Evolutionary conservation across 1,139 yeast genomes (phyloP), one percentile per base, ranked within the genome.

Genomic region (Candida sp.): DNA sequence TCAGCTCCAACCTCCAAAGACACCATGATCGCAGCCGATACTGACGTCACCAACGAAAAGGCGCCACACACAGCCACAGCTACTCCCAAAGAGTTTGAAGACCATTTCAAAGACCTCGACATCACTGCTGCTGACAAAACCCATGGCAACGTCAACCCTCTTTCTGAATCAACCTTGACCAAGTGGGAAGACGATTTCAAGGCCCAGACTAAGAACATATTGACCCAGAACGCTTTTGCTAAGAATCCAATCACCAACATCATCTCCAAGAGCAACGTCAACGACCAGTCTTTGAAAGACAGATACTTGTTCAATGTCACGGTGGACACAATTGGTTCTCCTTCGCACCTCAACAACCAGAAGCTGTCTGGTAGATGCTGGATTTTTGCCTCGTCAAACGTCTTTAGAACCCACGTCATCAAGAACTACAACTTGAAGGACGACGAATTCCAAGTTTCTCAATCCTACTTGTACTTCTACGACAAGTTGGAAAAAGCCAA

Each of bases 381-480:
- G 96, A 77, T 90, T 58, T 90, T 90, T 68, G 96, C 96, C 7
- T 81, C 94, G 1, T 83, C 90, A 50, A 90, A 90, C 60, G 80
- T 87, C 48, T 71, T 90, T 60, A 77, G 96, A 60, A 67, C 87
- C 46, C 79, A 78, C 49, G 82, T 88, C 44, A 85, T 87, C 67
- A 74, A 80, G 59, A 80, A 81, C 64, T 80, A 85, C 67, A 84
- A 86, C 61, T 69, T 90, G 61, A 82, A 85, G 59, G 86, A 85
- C 48, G 77, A 69, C 52, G 58, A 62, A 47, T 84, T 90, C 66
- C 92, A 88, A 70, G 67, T 90, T 44, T 86, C 94, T 32, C 96
- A 90, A 60, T 60, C 71, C 23, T 71, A 69, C 55, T 61, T 70
- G 47, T 69, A 61, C 56, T 71, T 70, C 48, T 70, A 68, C 54